phyloP scores from a whole-genome alignment of 2,329 filamentous ascomycete species.

The Fusarium subtropicale region DNA sequence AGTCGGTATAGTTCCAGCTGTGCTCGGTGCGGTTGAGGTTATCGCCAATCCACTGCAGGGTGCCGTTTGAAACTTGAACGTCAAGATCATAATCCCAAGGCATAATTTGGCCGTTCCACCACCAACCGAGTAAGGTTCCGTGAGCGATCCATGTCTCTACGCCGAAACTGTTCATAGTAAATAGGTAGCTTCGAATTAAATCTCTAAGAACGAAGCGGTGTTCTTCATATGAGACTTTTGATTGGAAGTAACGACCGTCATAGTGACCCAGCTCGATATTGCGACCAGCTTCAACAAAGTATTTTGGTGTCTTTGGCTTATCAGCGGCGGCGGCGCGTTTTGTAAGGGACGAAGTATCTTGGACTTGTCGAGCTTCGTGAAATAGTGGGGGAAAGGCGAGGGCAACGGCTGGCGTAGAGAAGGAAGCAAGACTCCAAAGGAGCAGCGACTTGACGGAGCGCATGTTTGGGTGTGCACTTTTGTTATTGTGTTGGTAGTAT shows the following conservation, averaged over 20 bases:
- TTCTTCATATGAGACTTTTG: conserved; percentile 72
- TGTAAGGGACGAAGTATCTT: conserved; percentile 1
- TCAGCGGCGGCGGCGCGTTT: conserved; percentile 22
- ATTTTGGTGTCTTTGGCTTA: conserved; percentile 58
- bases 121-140: conserved; percentile 86
- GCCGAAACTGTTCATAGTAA: conserved; percentile 70
- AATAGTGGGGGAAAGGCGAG: conserved; percentile 35
- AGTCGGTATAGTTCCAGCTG: conserved; percentile 62
- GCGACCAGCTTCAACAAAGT: conserved; percentile 74
- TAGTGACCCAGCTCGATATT: conserved; percentile 76
- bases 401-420: conserved; percentile 29
- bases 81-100: conserved; percentile 90
- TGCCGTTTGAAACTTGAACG: conserved; percentile 77
- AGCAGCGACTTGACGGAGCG: conserved; percentile 42
- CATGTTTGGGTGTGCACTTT: conserved; percentile 25
- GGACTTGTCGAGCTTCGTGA: conserved; percentile 1
- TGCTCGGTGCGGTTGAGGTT: conserved; percentile 77
- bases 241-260: conserved; percentile 75
- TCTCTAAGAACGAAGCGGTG: conserved; percentile 74
- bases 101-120: conserved; percentile 84
- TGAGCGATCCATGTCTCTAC: conserved; percentile 90
- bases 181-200: conserved; percentile 80
- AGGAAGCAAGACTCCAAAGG: conserved; percentile 43
- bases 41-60: conserved; percentile 72
- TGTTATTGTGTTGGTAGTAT: background rate